Conservation (phyloP, 192 early-diverging fungal genomes). For the Backusella australiensis region DNA sequence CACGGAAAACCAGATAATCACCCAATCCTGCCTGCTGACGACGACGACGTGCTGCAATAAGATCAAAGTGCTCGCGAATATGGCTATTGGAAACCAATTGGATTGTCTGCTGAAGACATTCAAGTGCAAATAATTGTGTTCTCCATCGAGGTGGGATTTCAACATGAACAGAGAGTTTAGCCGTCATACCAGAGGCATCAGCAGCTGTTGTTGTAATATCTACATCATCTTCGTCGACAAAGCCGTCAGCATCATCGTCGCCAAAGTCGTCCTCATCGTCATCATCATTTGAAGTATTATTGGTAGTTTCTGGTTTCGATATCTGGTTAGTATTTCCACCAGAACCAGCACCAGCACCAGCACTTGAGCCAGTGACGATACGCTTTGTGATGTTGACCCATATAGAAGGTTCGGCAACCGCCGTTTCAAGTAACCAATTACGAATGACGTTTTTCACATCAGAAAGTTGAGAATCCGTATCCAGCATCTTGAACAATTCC, state of each 20-base stretch:
- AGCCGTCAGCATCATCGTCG: slow-evolving; percentile 42
- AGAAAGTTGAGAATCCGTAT: slow-evolving; percentile 62
- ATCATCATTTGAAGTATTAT: slow-evolving; percentile 12
- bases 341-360: not conserved
- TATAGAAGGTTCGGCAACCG: slow-evolving; percentile 63
- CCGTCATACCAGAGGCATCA: slow-evolving; percentile 27
- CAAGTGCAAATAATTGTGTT: slow-evolving; percentile 77
- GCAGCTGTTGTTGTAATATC: slow-evolving; percentile 36
- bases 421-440: slow-evolving; percentile 60
- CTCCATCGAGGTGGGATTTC: slow-evolving; percentile 67
- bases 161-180: slow-evolving; percentile 31
- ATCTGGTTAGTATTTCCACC: slow-evolving; percentile 6
- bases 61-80: slow-evolving; percentile 67
- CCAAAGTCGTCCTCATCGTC: slow-evolving; percentile 32
- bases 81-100: slow-evolving; percentile 55
- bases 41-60: slow-evolving; percentile 56
- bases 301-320: slow-evolving; percentile 27
- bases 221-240: slow-evolving; percentile 33
- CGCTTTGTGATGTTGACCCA: slow-evolving; percentile 84
- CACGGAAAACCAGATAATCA: slow-evolving; percentile 72
- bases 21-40: slow-evolving; percentile 48
- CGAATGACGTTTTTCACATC: slow-evolving; percentile 60
- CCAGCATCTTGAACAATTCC: slow-evolving; percentile 77
- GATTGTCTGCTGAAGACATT: slow-evolving; percentile 69
- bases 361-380: slow-evolving; percentile 57